phyloP scores from a whole-genome alignment of 73 alveolate species.

The Stentor roeselii region DNA sequence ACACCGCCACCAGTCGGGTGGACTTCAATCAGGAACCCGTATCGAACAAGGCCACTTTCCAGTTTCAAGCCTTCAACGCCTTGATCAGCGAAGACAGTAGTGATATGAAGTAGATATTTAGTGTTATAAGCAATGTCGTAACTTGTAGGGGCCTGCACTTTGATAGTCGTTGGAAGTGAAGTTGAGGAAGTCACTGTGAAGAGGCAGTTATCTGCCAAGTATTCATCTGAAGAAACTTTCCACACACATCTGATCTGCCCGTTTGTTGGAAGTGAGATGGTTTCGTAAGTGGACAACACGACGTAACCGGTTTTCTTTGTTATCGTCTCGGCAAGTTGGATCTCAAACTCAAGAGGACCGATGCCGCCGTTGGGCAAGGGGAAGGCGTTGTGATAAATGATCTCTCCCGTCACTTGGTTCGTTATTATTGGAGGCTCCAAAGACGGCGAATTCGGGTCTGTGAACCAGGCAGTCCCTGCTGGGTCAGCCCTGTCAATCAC shows the following conservation, averaged over 20 bases:
- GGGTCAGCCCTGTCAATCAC: not conserved
- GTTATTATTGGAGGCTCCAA: not conserved
- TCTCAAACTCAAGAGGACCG: not conserved
- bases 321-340: not conserved
- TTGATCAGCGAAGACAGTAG: slow-evolving; percentile 19
- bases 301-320: not conserved
- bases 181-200: not conserved
- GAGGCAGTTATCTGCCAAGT: not conserved
- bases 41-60: slow-evolving; percentile 5
- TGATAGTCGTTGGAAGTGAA: not conserved
- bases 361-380: not conserved
- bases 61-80: not conserved
- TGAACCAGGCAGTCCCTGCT: slow-evolving; percentile 10
- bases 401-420: not conserved
- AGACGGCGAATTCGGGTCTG: not conserved
- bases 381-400: not conserved
- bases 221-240: not conserved
- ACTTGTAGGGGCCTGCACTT: slow-evolving; percentile 22
- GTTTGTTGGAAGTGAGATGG: not conserved
- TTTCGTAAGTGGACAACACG: not conserved
- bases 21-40: slow-evolving; percentile 2
- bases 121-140: not conserved
- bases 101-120: not conserved
- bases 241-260: slow-evolving; percentile 16
- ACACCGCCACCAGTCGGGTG: not conserved